phyloP scores from a whole-genome alignment of 805 yeast genomes.

The Lachancea sp. region DNA sequence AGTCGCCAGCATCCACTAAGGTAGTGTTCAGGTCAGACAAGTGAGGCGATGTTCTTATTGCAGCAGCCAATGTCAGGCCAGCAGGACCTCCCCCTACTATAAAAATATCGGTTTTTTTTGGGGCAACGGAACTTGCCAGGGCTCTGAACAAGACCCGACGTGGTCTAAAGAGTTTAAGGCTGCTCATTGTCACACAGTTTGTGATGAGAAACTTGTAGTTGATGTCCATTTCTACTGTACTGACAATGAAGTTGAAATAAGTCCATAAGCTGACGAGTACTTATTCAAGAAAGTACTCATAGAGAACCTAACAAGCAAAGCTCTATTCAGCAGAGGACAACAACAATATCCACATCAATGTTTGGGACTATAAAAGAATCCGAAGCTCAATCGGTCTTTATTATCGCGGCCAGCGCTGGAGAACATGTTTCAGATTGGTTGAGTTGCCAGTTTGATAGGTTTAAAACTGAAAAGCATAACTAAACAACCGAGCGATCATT shows the following conservation, averaged over 20 bases:
- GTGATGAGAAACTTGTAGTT: not conserved
- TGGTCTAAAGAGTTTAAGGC: not conserved
- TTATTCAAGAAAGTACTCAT: no score
- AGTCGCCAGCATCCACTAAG: conserved; percentile 65
- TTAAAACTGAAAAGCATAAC: no score
- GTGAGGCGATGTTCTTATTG: conserved; percentile 60
- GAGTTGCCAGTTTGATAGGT: no score
- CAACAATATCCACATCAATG: no score
- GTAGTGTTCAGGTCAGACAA: conserved; percentile 56
- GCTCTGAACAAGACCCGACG: not conserved
- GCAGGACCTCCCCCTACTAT: conserved; percentile 98
- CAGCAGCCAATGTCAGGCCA: conserved; percentile 80
- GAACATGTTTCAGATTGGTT: no score
- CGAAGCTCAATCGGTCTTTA: no score
- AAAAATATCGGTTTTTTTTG: conserved; percentile 54
- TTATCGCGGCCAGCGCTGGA: no score
- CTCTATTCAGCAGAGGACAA: no score
- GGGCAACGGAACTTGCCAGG: conserved; percentile 6
- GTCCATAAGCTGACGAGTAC: no score
- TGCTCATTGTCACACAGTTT: not conserved
- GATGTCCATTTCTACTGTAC: not conserved
- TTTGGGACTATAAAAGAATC: no score
- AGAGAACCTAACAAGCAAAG: no score
- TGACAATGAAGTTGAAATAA: not conserved
- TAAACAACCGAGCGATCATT: no score